phyloP scores from a whole-genome alignment of 441 rosid species.

The Gossypium davidsonii region DNA sequence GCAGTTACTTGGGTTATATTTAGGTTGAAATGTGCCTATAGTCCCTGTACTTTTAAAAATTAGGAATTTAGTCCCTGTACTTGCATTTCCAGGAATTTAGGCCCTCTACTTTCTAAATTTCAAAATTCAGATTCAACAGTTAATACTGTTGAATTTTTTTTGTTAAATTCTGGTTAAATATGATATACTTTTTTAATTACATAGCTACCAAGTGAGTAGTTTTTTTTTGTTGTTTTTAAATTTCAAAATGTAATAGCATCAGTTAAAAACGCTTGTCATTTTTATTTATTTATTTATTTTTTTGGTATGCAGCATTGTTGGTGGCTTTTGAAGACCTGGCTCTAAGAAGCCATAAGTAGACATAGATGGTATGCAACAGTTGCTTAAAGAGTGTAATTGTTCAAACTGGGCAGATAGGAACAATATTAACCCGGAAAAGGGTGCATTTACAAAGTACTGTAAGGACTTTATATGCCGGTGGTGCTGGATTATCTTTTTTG shows the following conservation, averaged over 20 bases:
- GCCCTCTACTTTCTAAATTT: too few species aligned
- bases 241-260: too few species aligned
- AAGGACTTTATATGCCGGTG: slow-evolving; percentile 35
- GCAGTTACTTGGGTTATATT: neutral
- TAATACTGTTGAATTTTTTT: too few species aligned
- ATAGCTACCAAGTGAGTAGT: too few species aligned
- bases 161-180: too few species aligned
- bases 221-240: too few species aligned
- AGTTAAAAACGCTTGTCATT: neutral
- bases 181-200: too few species aligned
- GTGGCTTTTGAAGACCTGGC: slow-evolving; percentile 24
- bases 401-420: slow-evolving; percentile 48
- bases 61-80: too few species aligned
- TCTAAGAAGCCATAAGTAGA: slow-evolving; percentile 20
- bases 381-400: slow-evolving; percentile 53
- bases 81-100: too few species aligned
- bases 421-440: slow-evolving; percentile 30
- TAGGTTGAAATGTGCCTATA: too few species aligned
- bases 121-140: too few species aligned
- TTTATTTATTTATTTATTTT: neutral
- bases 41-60: too few species aligned
- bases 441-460: slow-evolving; percentile 20
- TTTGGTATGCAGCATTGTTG: slow-evolving; percentile 11
- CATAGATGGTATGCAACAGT: slow-evolving; percentile 74
- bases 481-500: slow-evolving; percentile 24